A percentile compares a stretch with the other conserved stretches of the same genome.
Evolutionary conservation across 2,329 filamentous ascomycete species (phyloP).

Genomic region (Allantophomopsis lycopodina): DNA sequence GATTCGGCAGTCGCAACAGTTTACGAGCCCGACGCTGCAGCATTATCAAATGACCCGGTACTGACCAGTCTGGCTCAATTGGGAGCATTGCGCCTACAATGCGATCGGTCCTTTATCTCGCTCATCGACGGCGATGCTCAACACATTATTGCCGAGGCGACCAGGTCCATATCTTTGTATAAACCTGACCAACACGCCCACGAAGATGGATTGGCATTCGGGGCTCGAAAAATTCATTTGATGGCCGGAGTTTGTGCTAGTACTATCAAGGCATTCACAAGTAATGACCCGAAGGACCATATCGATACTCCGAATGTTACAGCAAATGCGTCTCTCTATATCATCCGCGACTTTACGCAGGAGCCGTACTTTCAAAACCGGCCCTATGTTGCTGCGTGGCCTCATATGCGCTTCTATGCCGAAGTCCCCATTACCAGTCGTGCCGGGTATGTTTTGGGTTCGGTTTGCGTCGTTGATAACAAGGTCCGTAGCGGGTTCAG

Average conservation of each 20-base stretch:
- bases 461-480: conserved; percentile 43
- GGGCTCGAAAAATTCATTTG: conserved; percentile 5
- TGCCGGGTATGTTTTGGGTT: conserved; percentile 33
- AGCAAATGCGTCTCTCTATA: conserved; percentile 1
- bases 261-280: conserved; percentile 2
- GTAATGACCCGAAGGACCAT: no score
- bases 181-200: conserved; percentile 9
- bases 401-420: conserved; percentile 8
- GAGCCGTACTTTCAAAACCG: background rate
- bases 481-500: conserved; percentile 34
- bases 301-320: no score
- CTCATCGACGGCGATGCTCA: conserved; percentile 8
- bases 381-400: background rate
- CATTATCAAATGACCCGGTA: conserved; percentile 20
- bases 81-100: conserved; percentile 30
- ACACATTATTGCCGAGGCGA: conserved; percentile 15
- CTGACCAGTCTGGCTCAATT: conserved; percentile 33
- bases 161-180: conserved; percentile 11
- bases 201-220: conserved; percentile 14
- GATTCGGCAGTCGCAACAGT: no score
- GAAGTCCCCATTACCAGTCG: conserved; percentile 8
- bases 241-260: conserved; percentile 2
- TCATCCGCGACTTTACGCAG: background rate
- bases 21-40: no score
- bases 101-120: conserved; percentile 31